Evolutionary conservation across 2,329 filamentous ascomycete species (phyloP).

Genomic region (Chalara sp.): DNA sequence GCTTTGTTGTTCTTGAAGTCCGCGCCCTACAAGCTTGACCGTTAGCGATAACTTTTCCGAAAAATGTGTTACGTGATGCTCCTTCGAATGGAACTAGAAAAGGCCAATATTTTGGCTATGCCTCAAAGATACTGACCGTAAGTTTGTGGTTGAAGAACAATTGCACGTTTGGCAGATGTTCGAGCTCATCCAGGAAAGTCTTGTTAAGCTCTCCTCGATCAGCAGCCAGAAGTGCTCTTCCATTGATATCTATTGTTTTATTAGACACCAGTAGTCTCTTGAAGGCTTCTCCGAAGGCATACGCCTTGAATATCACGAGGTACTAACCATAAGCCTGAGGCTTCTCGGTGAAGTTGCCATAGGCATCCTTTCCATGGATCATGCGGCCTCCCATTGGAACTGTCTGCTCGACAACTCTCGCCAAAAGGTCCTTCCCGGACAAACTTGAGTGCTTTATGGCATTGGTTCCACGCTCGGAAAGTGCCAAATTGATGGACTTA

Average conservation of each 20-base stretch:
- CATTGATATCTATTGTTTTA: conserved; percentile 56
- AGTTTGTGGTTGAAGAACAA: conserved; percentile 93
- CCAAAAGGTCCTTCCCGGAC: conserved; percentile 55
- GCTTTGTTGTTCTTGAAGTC: conserved; percentile 74
- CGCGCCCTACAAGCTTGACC: conserved; percentile 44
- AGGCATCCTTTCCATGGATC: conserved; percentile 70
- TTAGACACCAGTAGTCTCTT: not conserved
- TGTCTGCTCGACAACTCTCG: conserved; percentile 67
- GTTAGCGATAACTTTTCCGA: not conserved
- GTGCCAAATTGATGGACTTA: conserved; percentile 94
- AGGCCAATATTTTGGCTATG: too few species aligned
- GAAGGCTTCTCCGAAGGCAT: too few species aligned
- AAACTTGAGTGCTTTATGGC: conserved; percentile 68
- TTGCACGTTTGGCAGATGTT: conserved; percentile 79
- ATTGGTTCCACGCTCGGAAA: conserved; percentile 90
- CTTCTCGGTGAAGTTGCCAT: conserved; percentile 64
- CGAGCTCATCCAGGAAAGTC: conserved; percentile 74
- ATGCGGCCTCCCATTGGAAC: conserved; percentile 95
- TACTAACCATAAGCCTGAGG: conserved; percentile 68
- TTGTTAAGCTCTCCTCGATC: conserved; percentile 82
- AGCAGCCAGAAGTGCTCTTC: conserved; percentile 73
- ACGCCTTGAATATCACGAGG: not conserved
- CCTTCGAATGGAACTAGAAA: too few species aligned
- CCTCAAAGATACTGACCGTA: conserved; percentile 33
- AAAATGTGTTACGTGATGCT: too few species aligned